phyloP scores from a whole-genome alignment of 345 rosid genomes.

The Reutealis trisperma region DNA sequence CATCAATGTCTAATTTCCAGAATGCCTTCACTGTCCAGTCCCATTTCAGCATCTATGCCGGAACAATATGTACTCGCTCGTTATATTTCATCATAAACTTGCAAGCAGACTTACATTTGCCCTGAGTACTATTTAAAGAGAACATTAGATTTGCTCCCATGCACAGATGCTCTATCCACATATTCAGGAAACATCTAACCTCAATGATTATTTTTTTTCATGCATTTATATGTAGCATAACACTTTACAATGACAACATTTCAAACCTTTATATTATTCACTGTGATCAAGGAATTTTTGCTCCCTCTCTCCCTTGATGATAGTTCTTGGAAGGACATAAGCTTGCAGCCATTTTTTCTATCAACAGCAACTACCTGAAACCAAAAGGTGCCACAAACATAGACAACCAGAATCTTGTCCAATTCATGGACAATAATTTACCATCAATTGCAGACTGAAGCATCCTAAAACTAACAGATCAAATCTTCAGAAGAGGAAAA shows the following conservation, averaged over 20 bases:
- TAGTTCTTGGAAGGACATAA: constrained; percentile 93
- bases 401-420: constrained; percentile 3
- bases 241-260: neutral
- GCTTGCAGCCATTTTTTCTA: constrained; percentile 67
- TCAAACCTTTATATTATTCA: constrained; percentile 67
- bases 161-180: neutral
- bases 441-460: neutral
- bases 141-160: neutral
- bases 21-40: neutral
- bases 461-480: neutral
- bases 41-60: neutral
- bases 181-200: neutral
- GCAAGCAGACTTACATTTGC: neutral
- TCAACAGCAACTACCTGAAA: constrained; percentile 83
- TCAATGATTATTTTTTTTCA: neutral
- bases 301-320: constrained; percentile 89
- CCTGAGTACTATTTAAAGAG: neutral
- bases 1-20: neutral
- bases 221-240: neutral
- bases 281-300: constrained; percentile 55
- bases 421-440: constrained; percentile 1
- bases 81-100: neutral
- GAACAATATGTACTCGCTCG: neutral
- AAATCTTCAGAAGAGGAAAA: neutral
- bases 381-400: constrained; percentile 9